Evolutionary conservation across 768 basidiomycete species (phyloP), one percentile per base, ranked within the genome.

Genomic region (Pleurotus ostreatus): DNA sequence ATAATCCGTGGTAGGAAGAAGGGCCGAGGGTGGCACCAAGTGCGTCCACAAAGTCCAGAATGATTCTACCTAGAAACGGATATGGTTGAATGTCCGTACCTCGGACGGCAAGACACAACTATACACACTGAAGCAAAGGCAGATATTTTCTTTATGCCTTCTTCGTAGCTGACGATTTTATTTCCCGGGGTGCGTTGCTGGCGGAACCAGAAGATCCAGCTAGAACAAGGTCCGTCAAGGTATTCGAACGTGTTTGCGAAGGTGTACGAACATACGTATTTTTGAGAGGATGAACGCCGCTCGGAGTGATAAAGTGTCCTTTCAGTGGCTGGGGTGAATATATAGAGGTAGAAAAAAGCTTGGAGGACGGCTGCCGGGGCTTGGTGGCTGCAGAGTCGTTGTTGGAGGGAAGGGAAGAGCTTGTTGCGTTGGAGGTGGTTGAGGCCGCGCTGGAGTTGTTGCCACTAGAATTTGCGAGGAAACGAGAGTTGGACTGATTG

Each of bases 11-110:
- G 94, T 96, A 5, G 94, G 89, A 9, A 84, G 79, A 22, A 98
- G 80, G 11, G 81, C 79, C 1, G 92, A 94, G 1, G 95, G 94
- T 0, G 92, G 85, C 4, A 86, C 79, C 23, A 98, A 81, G 69
- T 98, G 96, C 3, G 94, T 94, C 79, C 92, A 90, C 57, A 98
- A 75, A 20, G 93, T 88, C 88, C 95, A 96, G 71, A 94, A 97
- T 38, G 93, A 95, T 73, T 98, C 96, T 52, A 93, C 90, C 88
- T 94, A 65, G 2, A 23, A 5, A 22, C 25, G 11, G 20, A 60
- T 56, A 13, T 18, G 5, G 51, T 22, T 34, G 30, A 34, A 8
- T 9, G 11, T 34, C 30, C 11, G 11, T 11, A 34, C 30, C 30
- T 11, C 8, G 9, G 30, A 41, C 5, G 38, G 20, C 13, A 39